phyloP scores from a whole-genome alignment of 208 protist species.

The Zelonia costaricensis region DNA sequence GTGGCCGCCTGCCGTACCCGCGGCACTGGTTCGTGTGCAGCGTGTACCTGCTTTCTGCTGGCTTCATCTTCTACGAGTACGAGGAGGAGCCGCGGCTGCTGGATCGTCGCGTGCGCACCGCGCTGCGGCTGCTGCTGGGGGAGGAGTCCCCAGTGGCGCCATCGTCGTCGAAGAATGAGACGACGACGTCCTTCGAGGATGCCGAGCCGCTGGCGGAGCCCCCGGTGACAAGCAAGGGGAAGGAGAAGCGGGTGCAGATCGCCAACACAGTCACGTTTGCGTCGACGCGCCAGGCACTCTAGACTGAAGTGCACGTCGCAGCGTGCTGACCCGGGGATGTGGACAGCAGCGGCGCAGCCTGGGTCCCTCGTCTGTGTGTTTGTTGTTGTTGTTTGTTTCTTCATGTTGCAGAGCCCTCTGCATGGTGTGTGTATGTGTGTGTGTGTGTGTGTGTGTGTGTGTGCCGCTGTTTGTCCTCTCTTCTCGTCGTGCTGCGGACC shows the following conservation, averaged over 20 bases:
- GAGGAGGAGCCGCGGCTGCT: slow-evolving; percentile 73
- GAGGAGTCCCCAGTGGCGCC: slow-evolving; percentile 28
- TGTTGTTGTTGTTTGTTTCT: slow-evolving; percentile 5
- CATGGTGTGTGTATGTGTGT: not conserved
- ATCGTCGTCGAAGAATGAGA: slow-evolving; percentile 1
- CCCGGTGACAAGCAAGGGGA: not conserved
- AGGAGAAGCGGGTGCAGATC: slow-evolving; percentile 15
- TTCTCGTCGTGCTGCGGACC: slow-evolving; percentile 7
- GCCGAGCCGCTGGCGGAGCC: slow-evolving; percentile 6
- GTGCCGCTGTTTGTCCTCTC: not conserved
- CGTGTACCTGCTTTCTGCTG: slow-evolving; percentile 74
- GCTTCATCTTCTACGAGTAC: slow-evolving; percentile 80
- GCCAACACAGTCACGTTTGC: slow-evolving; percentile 25
- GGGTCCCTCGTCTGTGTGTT: not conserved
- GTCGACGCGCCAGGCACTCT: slow-evolving; percentile 13
- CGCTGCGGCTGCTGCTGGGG: slow-evolving; percentile 54
- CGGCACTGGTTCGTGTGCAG: slow-evolving; percentile 65
- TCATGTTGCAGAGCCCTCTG: not conserved
- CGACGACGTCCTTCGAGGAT: not conserved
- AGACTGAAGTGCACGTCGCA: too few species aligned
- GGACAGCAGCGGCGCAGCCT: not conserved
- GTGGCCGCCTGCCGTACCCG: slow-evolving; percentile 75
- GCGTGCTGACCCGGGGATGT: not conserved
- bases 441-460: not conserved
- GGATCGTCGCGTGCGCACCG: slow-evolving; percentile 50